phyloP scores from a whole-genome alignment of 1,284 basidiomycete genomes.

The Stygiomarasmius scandens region DNA sequence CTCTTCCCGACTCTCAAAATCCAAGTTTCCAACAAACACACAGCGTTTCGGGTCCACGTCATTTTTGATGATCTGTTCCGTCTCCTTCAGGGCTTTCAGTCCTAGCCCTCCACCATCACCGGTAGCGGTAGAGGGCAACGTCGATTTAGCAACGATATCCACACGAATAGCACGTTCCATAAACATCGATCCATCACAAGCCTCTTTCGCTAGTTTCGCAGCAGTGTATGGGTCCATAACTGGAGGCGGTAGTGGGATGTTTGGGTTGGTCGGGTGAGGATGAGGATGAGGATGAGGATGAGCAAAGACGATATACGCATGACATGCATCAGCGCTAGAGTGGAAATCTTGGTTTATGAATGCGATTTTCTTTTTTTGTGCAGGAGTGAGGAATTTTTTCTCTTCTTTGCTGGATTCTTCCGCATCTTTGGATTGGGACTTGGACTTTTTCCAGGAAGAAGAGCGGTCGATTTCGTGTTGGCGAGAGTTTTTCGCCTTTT shows the following conservation, averaged over 20 bases:
- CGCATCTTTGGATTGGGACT: conserved; percentile 30
- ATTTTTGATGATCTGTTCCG: conserved; percentile 12
- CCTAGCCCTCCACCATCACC: conserved; percentile 8
- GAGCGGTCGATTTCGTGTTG: conserved; percentile 63
- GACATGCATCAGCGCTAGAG: conserved; percentile 66
- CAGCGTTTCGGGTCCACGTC: conserved; percentile 76
- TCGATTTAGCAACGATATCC: conserved; percentile 60
- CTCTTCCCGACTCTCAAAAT: conserved; percentile 91
- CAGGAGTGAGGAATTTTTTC: conserved; percentile 74
- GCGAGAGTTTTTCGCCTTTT: conserved; percentile 37
- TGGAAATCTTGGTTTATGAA: conserved; percentile 94
- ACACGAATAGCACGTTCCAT: conserved; percentile 77
- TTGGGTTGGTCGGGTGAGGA: conserved; percentile 27
- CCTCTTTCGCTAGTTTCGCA: conserved; percentile 60
- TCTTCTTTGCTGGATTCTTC: conserved; percentile 48
- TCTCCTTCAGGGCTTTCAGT: conserved; percentile 5
- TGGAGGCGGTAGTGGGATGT: conserved; percentile 57
- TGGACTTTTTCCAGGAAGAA: conserved; percentile 67
- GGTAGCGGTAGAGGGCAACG: conserved; percentile 19
- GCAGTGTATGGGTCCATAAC: conserved; percentile 76
- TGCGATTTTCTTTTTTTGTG: conserved; percentile 92
- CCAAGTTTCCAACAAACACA: conserved; percentile 91
- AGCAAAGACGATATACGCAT: conserved; percentile 89
- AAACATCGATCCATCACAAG: conserved; percentile 76
- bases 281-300: conserved; percentile 52